Conservation (phyloP, 805 yeast genomes). For the Kodamaea nitidulidarum region DNA sequence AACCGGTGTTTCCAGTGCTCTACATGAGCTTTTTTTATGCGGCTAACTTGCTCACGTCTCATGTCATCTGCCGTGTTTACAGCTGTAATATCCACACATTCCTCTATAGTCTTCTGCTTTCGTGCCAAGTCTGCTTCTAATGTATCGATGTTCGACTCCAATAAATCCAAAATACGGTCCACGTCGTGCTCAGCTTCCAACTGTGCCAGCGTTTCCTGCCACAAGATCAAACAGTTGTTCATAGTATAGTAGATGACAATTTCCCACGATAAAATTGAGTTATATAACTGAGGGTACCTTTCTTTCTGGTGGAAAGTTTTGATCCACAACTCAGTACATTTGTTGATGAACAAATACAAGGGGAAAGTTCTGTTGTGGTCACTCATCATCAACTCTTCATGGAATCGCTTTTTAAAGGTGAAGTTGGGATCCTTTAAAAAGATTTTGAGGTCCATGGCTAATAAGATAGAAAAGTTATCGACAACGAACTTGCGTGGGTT, state of each 20-base stretch:
- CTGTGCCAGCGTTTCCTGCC: constrained; percentile 58
- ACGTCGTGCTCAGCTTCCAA: constrained; percentile 45
- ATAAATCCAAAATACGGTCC: constrained; percentile 44
- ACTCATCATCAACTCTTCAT: constrained; percentile 63
- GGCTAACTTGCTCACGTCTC: constrained; percentile 51
- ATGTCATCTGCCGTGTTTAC: constrained; percentile 43
- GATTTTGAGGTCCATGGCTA: constrained; percentile 50
- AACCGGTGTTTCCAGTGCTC: constrained; percentile 45
- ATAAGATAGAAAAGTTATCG: constrained; percentile 44
- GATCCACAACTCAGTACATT: constrained; percentile 24
- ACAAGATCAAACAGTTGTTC: constrained; percentile 52
- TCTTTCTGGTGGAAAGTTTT: constrained; percentile 24
- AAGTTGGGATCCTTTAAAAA: constrained; percentile 56
- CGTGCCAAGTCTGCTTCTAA: constrained; percentile 25
- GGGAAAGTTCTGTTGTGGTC: constrained; percentile 50
- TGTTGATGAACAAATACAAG: constrained; percentile 35
- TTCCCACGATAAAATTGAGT: constrained; percentile 47
- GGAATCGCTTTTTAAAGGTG: constrained; percentile 57
- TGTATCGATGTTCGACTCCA: constrained; percentile 28
- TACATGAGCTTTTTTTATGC: constrained; percentile 33
- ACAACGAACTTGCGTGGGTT: constrained; percentile 41
- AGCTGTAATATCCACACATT: constrained; percentile 41
- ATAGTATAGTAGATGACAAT: constrained; percentile 54
- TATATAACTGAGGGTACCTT: constrained; percentile 35
- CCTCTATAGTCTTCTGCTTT: constrained; percentile 34